Evolutionary conservation across 1,139 yeast species (phyloP), one percentile per base, ranked within the genome.

Genomic region (Schizosaccharomyces versatilis): DNA sequence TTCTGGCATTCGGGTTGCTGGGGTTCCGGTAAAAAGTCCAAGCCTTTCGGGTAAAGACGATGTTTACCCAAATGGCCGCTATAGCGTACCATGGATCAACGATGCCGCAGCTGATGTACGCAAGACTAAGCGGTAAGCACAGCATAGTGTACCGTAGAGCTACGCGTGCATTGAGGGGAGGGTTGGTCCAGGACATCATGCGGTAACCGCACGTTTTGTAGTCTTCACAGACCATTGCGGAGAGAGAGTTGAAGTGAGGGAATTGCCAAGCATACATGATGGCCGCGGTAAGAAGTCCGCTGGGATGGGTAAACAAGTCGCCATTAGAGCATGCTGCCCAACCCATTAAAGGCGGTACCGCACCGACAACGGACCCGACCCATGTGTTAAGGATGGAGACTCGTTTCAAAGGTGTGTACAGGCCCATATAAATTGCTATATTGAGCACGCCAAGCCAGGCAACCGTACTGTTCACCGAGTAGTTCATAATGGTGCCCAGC

Each of bases 361-460:
- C 97, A 3, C 99, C 99, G 2, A 93, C 98, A 8, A 93, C 66
- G 1, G 98, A 98, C 24, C 99, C 99, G 1, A 90, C 93, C 99
- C 99, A 90, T 0, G 99, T 90, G 67, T 90, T 90, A 51, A 83
- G 66, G 54, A 90, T 90, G 17, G 85, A 80, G 60, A 73, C 77
- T 56, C 99, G 74, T 65, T 90, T 90, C 65, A 93, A 71, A 0
- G 96, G 82, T 0, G 99, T 90, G 69, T 90, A 90, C 1, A 81
- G 68, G 81, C 97, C 88, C 0, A 93, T 79, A 64, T 90, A 90
- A 15, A 90, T 73, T 0, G 77, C 77, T 54, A 93, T 84, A 65
- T 90, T 90, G 8, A 78, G 66, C 1, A 78, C 74, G 1, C 96
- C 98, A 38, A 90, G 71, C 0, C 71, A 64, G 0, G 97, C 84